These are phyloP conservation scores for Komagataella populi DNA, from an alignment of 805 yeast species.

Conservation along the genomic window DNA sequence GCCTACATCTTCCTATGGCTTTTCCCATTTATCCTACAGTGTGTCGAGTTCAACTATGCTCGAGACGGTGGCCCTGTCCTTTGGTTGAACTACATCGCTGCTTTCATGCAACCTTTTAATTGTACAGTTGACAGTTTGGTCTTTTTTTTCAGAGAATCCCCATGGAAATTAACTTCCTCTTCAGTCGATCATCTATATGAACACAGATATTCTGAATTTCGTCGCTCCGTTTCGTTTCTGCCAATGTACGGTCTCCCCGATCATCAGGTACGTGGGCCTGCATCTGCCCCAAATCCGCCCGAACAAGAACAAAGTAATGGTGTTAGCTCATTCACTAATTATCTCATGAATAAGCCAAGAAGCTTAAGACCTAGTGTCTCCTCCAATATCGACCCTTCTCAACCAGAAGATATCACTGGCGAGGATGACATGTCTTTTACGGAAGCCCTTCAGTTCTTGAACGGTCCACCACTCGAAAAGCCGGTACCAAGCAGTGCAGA, in stretches of 20 bases:
- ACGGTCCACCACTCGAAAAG: background rate
- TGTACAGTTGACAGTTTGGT: conserved; percentile 69
- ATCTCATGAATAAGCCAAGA: background rate
- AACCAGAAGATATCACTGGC: background rate
- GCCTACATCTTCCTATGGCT: conserved; percentile 75
- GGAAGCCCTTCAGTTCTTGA: background rate
- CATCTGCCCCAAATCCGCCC: background rate
- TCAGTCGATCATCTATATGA: conserved; percentile 14
- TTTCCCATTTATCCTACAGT: conserved; percentile 60
- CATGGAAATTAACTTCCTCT: conserved; percentile 38
- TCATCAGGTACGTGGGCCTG: background rate
- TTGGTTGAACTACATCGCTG: conserved; percentile 56
- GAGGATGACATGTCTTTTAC: background rate
- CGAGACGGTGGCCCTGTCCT: conserved; percentile 38
- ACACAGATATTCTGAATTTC: conserved; percentile 20
- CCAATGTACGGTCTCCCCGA: conserved; percentile 34
- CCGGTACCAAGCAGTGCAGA: background rate
- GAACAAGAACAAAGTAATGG: background rate
- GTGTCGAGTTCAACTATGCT: conserved; percentile 31
- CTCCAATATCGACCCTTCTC: background rate
- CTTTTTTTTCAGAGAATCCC: conserved; percentile 64
- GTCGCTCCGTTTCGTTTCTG: conserved; percentile 22
- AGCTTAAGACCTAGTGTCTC: background rate
- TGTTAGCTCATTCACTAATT: background rate
- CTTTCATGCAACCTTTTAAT: conserved; percentile 69